Evolutionary conservation across 352 stramenopile species (phyloP).

Genomic region (Globisporangium spinosum): DNA sequence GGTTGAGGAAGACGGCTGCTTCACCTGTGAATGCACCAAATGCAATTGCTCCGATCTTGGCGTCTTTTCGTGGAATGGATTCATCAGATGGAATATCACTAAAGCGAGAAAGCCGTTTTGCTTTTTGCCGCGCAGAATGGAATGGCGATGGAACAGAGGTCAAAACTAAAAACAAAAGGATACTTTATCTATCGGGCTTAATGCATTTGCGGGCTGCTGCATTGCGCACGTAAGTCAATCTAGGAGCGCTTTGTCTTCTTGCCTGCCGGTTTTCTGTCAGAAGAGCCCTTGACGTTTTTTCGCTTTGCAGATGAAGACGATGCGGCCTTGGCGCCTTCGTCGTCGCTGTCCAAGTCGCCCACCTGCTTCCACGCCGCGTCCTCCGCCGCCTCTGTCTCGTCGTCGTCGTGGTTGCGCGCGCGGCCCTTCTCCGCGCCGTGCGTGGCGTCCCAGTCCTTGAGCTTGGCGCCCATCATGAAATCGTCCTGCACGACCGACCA

Average conservation of each 20-base stretch:
- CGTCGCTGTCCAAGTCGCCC: slow-evolving; percentile 43
- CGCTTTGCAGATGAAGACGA: slow-evolving; percentile 18
- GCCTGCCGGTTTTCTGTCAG: slow-evolving; percentile 12
- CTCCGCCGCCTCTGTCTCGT: slow-evolving; percentile 57
- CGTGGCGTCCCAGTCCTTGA: slow-evolving; percentile 79
- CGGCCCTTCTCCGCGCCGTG: slow-evolving; percentile 47
- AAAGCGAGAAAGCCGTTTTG: neutral
- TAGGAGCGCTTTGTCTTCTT: slow-evolving; percentile 34
- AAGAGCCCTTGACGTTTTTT: slow-evolving; percentile 28
- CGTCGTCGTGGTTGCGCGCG: slow-evolving; percentile 42
- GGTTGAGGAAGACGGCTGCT: neutral
- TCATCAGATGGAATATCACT: neutral
- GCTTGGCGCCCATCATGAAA: slow-evolving; percentile 85
- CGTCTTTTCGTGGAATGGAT: neutral
- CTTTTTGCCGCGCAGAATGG: neutral
- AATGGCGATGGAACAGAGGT: neutral
- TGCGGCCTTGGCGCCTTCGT: slow-evolving; percentile 24
- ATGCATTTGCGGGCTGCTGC: neutral
- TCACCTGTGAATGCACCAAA: neutral
- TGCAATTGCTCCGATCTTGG: neutral
- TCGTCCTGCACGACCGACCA: slow-evolving; percentile 85
- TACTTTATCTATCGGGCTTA: slow-evolving; percentile 8
- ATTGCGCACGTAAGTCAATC: neutral
- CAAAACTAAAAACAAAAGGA: slow-evolving; percentile 1
- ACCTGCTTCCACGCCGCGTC: slow-evolving; percentile 68